A percentile compares a stretch with the other conserved stretches of the same genome.
These are phyloP conservation scores for Tilletia indica DNA, from an alignment of 1,284 basidiomycete genomes.

Conservation along the genomic window DNA sequence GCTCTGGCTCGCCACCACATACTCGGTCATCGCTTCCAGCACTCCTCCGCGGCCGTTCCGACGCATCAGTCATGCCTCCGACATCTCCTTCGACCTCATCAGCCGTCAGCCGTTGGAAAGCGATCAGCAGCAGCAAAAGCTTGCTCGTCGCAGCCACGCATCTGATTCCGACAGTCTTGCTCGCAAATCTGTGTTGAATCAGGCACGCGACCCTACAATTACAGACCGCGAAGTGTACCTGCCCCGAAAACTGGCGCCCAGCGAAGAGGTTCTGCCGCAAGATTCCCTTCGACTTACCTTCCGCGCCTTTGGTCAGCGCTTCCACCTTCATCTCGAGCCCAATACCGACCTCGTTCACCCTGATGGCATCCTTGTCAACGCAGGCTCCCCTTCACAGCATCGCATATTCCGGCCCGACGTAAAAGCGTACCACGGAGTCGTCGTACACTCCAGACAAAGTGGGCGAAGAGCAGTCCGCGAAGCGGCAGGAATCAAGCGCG, in stretches of 20 bases:
- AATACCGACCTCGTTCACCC: constrained; percentile 44
- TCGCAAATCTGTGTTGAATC: no score
- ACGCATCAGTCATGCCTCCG: constrained; percentile 22
- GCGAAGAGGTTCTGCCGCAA: constrained; percentile 2
- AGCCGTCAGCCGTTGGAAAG: background rate
- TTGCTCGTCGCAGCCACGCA: background rate
- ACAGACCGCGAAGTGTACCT: background rate
- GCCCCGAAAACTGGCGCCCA: background rate
- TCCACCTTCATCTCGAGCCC: constrained; percentile 43
- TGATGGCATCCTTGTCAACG: constrained; percentile 38
- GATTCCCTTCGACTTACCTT: constrained; percentile 40
- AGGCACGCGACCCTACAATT: background rate
- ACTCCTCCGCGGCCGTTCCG: constrained; percentile 19
- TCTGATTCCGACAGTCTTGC: background rate
- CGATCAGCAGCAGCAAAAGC: background rate
- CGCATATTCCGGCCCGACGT: constrained; percentile 35
- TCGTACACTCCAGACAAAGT: constrained; percentile 35
- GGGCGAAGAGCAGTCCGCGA: constrained; percentile 37
- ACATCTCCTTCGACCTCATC: constrained; percentile 23
- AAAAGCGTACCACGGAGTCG: constrained; percentile 47
- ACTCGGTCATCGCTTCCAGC: background rate
- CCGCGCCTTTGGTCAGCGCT: constrained; percentile 42
- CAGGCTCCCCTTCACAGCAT: constrained; percentile 28
- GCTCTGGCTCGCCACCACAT: background rate
- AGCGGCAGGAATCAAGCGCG: constrained; percentile 33